Conservation (phyloP, 768 basidiomycete species). For the Butyriboletus loyo region DNA sequence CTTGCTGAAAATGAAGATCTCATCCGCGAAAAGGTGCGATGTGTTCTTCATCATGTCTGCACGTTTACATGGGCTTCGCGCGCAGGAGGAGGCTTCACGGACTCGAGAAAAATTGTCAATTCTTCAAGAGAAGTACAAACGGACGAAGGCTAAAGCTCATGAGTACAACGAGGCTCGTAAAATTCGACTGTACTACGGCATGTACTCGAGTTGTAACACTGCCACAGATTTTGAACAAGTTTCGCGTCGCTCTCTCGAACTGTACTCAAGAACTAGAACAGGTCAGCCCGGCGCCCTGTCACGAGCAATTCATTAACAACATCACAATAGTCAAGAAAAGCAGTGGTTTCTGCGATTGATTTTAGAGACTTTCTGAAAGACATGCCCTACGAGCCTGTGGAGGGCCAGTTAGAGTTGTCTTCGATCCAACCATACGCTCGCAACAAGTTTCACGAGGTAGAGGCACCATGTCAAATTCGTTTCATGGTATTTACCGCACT, state of each 20-base stretch:
- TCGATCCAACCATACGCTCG: slow-evolving; percentile 1
- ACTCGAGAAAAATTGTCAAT: slow-evolving; percentile 3
- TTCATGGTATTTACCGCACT: not conserved
- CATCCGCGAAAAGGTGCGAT: slow-evolving; percentile 12
- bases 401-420: slow-evolving; percentile 10
- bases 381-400: slow-evolving; percentile 8
- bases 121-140: slow-evolving; percentile 22
- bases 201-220: not conserved
- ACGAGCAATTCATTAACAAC: not conserved
- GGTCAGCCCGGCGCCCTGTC: not conserved
- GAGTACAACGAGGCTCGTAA: slow-evolving; percentile 21
- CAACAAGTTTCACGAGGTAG: slow-evolving; percentile 10
- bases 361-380: slow-evolving; percentile 4
- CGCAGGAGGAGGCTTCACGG: slow-evolving; percentile 13
- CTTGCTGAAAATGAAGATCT: slow-evolving; percentile 16
- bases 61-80: not conserved
- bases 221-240: slow-evolving; percentile 16
- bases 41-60: not conserved
- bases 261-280: slow-evolving; percentile 22
- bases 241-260: slow-evolving; percentile 17
- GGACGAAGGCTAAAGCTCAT: slow-evolving; percentile 12
- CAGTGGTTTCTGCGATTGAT: slow-evolving; percentile 15
- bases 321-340: slow-evolving; percentile 10
- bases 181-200: not conserved
- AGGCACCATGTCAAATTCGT: not conserved